These are phyloP conservation scores for Friedmanniomyces endolithicus DNA, from an alignment of 495 filamentous ascomycete species.

Conservation along the genomic window DNA sequence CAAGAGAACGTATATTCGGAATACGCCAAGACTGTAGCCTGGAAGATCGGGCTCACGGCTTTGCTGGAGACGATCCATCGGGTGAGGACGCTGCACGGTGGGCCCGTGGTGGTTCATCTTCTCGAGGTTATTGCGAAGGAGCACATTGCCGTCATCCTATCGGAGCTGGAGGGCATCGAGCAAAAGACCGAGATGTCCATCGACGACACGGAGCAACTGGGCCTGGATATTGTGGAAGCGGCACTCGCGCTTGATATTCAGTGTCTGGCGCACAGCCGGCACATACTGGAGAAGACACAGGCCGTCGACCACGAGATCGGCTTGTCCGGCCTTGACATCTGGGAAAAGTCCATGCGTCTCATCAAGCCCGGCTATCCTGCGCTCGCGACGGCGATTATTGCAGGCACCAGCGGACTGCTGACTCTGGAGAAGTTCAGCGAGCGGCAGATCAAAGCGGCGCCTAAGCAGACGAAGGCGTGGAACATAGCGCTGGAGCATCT, in stretches of 20 bases:
- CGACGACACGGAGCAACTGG: conserved; percentile 24
- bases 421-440: conserved; percentile 58
- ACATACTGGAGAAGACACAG: conserved; percentile 45
- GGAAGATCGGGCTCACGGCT: conserved; percentile 38
- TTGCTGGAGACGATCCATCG: conserved; percentile 21
- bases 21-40: conserved; percentile 25
- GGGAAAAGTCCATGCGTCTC: conserved; percentile 60
- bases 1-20: conserved; percentile 36
- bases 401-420: conserved; percentile 54
- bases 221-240: conserved; percentile 52
- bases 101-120: conserved; percentile 8
- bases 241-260: conserved; percentile 65
- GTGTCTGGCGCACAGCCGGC: conserved; percentile 57
- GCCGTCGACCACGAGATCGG: conserved; percentile 55
- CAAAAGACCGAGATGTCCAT: conserved; percentile 13
- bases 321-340: conserved; percentile 54
- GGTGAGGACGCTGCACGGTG: neutral
- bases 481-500: conserved; percentile 61
- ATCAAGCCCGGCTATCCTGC: conserved; percentile 50
- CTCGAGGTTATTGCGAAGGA: conserved; percentile 13
- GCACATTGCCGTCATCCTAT: conserved; percentile 7
- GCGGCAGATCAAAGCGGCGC: conserved; percentile 37
- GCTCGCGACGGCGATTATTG: conserved; percentile 58
- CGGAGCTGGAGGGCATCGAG: conserved; percentile 15
- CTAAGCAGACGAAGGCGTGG: conserved; percentile 50